These are phyloP conservation scores for Pichia sp. DNA, from an alignment of 1,139 yeast genomes.

Conservation along the genomic window DNA sequence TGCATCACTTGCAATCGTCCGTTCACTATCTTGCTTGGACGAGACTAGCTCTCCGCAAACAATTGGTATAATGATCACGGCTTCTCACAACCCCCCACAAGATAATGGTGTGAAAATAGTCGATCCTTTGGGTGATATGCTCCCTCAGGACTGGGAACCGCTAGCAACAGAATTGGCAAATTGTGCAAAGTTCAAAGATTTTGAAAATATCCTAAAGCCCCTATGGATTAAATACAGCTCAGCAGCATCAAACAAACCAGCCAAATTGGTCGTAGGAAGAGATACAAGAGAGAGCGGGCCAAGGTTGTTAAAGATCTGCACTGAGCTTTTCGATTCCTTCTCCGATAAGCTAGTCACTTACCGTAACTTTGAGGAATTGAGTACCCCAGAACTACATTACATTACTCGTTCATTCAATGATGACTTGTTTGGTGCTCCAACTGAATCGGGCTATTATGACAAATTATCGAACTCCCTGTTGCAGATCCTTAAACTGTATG, in stretches of 20 bases:
- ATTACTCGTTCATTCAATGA: constrained; percentile 71
- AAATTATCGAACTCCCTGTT: constrained; percentile 44
- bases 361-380: constrained; percentile 63
- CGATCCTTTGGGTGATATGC: constrained; percentile 93
- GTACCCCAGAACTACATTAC: constrained; percentile 95
- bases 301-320: constrained; percentile 52
- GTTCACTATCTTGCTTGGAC: constrained; percentile 69
- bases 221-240: constrained; percentile 27
- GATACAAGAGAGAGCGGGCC: constrained; percentile 82
- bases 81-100: constrained; percentile 91
- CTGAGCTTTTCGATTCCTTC: constrained; percentile 57
- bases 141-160: constrained; percentile 78
- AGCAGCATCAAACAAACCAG: constrained; percentile 34
- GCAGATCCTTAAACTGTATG: constrained; percentile 22
- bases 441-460: constrained; percentile 66
- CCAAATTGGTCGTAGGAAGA: constrained; percentile 50
- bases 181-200: constrained; percentile 38
- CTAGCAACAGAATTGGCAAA: constrained; percentile 81
- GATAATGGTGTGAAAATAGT: constrained; percentile 97
- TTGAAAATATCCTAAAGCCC: constrained; percentile 32
- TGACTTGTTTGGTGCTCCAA: constrained; percentile 54
- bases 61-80: constrained; percentile 92
- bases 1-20: constrained; percentile 73
- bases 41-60: constrained; percentile 37
- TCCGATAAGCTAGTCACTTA: constrained; percentile 33